phyloP scores from a whole-genome alignment of 805 yeast species.

The Candida boleticola region DNA sequence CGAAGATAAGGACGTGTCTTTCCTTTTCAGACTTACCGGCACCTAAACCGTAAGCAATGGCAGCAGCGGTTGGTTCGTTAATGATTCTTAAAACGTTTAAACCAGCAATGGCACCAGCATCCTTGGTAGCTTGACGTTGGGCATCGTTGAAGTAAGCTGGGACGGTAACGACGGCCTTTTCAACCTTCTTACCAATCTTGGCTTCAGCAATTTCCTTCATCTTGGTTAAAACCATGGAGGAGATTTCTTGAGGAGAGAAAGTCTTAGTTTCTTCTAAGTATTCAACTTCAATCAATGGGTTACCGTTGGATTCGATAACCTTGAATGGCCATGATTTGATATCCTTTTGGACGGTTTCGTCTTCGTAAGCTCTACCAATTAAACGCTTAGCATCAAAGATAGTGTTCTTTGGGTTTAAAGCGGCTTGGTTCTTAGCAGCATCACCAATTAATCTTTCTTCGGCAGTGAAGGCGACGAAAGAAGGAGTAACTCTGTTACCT shows the following conservation, averaged over 20 bases:
- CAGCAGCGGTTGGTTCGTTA: slow-evolving; percentile 81
- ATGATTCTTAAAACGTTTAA: slow-evolving; percentile 48
- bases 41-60: slow-evolving; percentile 96
- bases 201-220: slow-evolving; percentile 80
- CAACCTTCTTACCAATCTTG: slow-evolving; percentile 76
- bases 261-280: slow-evolving; percentile 47
- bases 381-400: slow-evolving; percentile 51
- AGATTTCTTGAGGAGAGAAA: slow-evolving; percentile 49
- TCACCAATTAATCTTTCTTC: slow-evolving; percentile 53
- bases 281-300: slow-evolving; percentile 47
- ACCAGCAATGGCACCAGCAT: slow-evolving; percentile 52
- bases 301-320: slow-evolving; percentile 43
- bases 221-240: slow-evolving; percentile 49
- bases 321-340: slow-evolving; percentile 49
- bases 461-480: slow-evolving; percentile 48
- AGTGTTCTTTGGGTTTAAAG: slow-evolving; percentile 49
- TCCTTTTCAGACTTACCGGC: slow-evolving; percentile 54
- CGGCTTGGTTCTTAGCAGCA: slow-evolving; percentile 52
- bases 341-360: slow-evolving; percentile 59
- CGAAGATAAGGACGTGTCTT: slow-evolving; percentile 82
- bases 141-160: slow-evolving; percentile 52
- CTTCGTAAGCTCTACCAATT: slow-evolving; percentile 61
- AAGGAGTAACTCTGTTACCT: slow-evolving; percentile 53
- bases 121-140: slow-evolving; percentile 52
- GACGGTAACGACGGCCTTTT: slow-evolving; percentile 48